Evolutionary conservation across 495 filamentous ascomycete species (phyloP).

Genomic region (Hypoxylon rickii): DNA sequence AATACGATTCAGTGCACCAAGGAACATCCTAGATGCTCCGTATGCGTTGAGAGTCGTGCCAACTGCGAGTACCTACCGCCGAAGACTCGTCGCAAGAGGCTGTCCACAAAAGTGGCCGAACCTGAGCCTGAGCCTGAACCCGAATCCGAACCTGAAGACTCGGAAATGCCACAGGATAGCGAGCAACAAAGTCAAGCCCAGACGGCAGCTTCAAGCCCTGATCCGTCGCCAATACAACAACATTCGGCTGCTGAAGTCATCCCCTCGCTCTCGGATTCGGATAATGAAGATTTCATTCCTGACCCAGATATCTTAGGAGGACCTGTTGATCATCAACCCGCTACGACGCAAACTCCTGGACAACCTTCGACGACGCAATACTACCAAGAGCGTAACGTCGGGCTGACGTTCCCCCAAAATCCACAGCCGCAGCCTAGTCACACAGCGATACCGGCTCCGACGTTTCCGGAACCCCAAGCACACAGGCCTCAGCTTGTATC

Average conservation of each 20-base stretch:
- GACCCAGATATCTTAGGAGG: conserved; percentile 36
- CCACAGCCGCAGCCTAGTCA: conserved; percentile 7
- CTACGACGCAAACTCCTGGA: conserved; percentile 4
- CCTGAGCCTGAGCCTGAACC: too few species aligned
- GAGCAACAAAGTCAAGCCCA: conserved; percentile 9
- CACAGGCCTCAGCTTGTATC: conserved; percentile 12
- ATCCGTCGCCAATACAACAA: background rate
- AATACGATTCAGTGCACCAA: conserved; percentile 46
- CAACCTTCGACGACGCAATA: conserved; percentile 21
- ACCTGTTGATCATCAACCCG: conserved; percentile 19
- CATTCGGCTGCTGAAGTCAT: background rate
- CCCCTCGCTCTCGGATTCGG: conserved; percentile 15
- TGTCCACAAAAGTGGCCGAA: too few species aligned
- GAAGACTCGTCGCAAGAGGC: conserved; percentile 35
- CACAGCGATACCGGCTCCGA: conserved; percentile 16
- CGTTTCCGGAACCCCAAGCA: conserved; percentile 29
- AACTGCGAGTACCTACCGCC: conserved; percentile 44
- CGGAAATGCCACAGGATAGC: conserved; percentile 17
- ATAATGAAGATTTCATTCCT: conserved; percentile 38
- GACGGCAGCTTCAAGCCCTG: background rate
- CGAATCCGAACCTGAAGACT: too few species aligned
- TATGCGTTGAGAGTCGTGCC: conserved; percentile 36
- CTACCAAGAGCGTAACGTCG: conserved; percentile 13
- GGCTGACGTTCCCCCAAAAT: conserved; percentile 20
- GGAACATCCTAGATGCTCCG: conserved; percentile 43